Base-by-base conservation (phyloP, 108 stramenopile genomes). In the Epipyxis sp. region DNA sequence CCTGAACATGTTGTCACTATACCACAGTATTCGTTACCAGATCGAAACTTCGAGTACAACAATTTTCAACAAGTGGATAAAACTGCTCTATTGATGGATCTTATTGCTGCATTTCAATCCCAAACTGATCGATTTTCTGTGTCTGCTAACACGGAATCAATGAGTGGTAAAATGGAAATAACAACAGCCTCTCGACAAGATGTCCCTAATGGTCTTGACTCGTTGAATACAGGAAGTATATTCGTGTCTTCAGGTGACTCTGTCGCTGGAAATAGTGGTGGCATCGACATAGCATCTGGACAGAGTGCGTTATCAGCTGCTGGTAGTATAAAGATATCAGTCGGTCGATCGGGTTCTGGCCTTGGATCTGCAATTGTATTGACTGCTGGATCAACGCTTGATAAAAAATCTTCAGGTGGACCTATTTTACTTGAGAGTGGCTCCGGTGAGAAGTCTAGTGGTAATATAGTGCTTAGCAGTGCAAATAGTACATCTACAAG, bases 1-100 rank as follows among this genome's bases (percentile, higher is more conserved):
- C 91, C 91, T 29, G 91, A 92, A 80, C 87, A 92, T 77, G 85
- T 91, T 39, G 74, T 83, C 34, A 76, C 89, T 44, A 77, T 90
- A 0, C 58, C 86, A 20, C 79, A 86, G 25, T 89, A 85, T 46
- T 46, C 77, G 27, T 59, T 91, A 1, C 79, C 72, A 2, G 89
- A 90, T 65, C 84, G 88, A 61, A 77, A 76, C 25, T 84, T 90
- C 69, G 76, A 77, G 1, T 78, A 89, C 37, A 59, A 79, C 40
- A 58, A 89, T 74, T 90, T 86, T 78, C 79, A 79, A 34, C 85
- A 83, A 71, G 83, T 87, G 59, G 86, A 86, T 65, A 86, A 87
- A 69, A 54, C 78, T 0, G 29, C 50, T 2, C 54, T 87, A 0
- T 79, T 82, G 16, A 43, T 87, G 25, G 87, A 87, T 25, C 40